Base-by-base conservation (phyloP, 176 grass and related monocot species). In the Zoysia japonica region DNA sequence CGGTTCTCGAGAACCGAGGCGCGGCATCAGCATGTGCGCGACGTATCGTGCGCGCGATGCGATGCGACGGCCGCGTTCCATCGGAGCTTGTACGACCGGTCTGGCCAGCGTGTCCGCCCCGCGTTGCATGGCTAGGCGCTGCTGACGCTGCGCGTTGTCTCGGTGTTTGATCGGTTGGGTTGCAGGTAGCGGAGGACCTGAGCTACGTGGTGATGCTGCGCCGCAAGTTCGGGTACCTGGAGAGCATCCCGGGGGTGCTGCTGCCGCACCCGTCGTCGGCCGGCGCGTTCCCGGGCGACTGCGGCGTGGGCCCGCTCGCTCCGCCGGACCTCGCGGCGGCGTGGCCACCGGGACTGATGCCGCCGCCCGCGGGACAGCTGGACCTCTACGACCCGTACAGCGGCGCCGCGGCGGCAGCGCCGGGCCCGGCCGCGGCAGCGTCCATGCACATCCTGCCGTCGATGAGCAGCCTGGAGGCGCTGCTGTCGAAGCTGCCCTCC, bases 381-480 rank as follows among this genome's bases (percentile, higher is more conserved):
- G 92, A 99, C 55, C 71, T 94, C 50, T 94, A 91, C 76, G 83
- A 95, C 84, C 86, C 90, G 4, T 93, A 89, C 77, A 74, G 75
- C 55, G 66, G 45, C 0, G 69, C 39, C n/a, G n/a, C n/a, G 1
- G 53, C 47, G 77, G 78, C 71, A 2, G 75, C 14, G 37, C 74
- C 57, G 10, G 63, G 28, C 28, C 28, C 17, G 0, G 46, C 72
- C 14, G 82, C 52, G 3, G 71, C 88, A 0, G 67, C 78, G 71
- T 28, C 87, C 65, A 91, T 86, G 77, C 88, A 89, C 80, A 88
- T 95, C 67, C 89, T 87, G 86, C 96, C 96, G 47, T 99, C 96
- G 4, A 99, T 99, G 96, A 99, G 96, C 89, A 96, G 96, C 79
- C 93, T 99, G 38, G 96, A 99, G 78, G 92, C 96, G 28, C 86